phyloP scores from a whole-genome alignment of 2,329 filamentous ascomycete species.

The Claviceps quebecensis region DNA sequence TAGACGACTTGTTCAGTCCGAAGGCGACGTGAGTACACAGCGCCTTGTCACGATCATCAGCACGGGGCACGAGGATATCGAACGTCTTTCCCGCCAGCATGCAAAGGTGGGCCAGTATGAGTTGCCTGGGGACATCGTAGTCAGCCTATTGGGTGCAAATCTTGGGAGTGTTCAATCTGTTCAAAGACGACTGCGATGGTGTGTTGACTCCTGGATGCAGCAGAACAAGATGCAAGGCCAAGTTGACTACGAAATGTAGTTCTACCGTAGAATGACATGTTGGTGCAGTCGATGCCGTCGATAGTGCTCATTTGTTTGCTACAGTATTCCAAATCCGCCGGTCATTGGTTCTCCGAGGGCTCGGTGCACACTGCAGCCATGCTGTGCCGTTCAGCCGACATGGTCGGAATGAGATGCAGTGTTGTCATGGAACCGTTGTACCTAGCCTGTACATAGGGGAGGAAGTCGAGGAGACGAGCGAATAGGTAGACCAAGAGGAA shows the following conservation, averaged over 20 bases:
- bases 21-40: not conserved
- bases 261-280: not conserved
- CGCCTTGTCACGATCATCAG: not conserved
- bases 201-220: conserved; percentile 1
- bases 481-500: too few relatives aligned
- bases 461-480: not conserved
- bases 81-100: not conserved
- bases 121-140: not conserved
- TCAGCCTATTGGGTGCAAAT: not conserved
- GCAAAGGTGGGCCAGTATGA: not conserved
- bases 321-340: not conserved
- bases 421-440: not conserved
- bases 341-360: not conserved
- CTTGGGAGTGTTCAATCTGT: not conserved
- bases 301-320: too few relatives aligned
- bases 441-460: not conserved
- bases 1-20: not conserved
- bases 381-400: not conserved
- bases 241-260: conserved; percentile 3
- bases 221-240: not conserved
- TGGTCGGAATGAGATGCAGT: not conserved
- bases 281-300: too few relatives aligned
- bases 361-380: not conserved
- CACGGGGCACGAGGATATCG: not conserved
- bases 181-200: conserved; percentile 1